Conservation (phyloP, 495 filamentous ascomycete species). For the Aspergillus sclerotioniger region DNA sequence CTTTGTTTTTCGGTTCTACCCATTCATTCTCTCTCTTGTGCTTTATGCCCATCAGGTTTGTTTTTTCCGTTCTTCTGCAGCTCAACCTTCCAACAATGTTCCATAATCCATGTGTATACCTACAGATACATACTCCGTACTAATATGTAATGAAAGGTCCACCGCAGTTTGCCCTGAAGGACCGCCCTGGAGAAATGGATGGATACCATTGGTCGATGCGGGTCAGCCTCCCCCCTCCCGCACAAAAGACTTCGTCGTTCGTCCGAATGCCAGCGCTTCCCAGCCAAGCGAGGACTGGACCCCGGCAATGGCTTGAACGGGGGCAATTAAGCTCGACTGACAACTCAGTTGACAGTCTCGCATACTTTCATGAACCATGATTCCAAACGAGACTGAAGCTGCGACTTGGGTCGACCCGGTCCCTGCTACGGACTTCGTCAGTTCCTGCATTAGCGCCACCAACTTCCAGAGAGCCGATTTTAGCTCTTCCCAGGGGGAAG, state of each 20-base stretch:
- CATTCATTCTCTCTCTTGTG: background rate
- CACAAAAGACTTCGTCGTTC: background rate
- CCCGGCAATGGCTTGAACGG: background rate
- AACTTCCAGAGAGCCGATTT: conserved; percentile 15
- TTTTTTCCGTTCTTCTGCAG: background rate
- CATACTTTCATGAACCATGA: conserved; percentile 13
- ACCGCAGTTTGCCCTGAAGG: background rate
- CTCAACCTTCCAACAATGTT: background rate
- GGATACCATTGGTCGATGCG: background rate
- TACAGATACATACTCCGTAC: background rate
- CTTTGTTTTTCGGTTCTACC: background rate
- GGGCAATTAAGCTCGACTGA: conserved; percentile 10
- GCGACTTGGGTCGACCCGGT: conserved; percentile 9
- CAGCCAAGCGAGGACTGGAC: background rate
- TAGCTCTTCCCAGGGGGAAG: conserved; percentile 15
- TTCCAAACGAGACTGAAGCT: conserved; percentile 17
- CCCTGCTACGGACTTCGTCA: conserved; percentile 20
- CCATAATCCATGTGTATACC: background rate
- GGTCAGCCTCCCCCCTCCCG: background rate
- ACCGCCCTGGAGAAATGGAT: background rate
- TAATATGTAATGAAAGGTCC: background rate
- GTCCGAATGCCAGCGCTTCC: background rate
- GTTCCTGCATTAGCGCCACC: conserved; percentile 48
- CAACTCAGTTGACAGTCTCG: conserved; percentile 8
- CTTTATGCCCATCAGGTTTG: background rate